These are phyloP conservation scores for Thermochaetoides thermophila DNA, from an alignment of 495 filamentous ascomycete genomes.

Conservation along the genomic window DNA sequence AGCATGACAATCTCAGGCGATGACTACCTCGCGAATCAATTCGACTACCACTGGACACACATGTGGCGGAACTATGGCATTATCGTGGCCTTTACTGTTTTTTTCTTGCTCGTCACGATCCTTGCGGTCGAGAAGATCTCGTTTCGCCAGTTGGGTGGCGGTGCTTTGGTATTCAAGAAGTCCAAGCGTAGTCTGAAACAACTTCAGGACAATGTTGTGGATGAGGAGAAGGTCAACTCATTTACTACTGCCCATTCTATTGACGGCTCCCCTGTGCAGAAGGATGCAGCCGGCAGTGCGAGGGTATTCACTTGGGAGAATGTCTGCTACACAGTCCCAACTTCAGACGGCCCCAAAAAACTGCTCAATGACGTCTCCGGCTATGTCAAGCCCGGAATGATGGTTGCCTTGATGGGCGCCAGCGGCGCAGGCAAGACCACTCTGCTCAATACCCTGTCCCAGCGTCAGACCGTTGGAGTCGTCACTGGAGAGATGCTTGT, in stretches of 20 bases:
- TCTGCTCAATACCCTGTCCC: slow-evolving; percentile 51
- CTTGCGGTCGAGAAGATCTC: slow-evolving; percentile 43
- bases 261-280: no score
- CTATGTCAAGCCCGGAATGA: slow-evolving; percentile 64
- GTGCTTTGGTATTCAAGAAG: slow-evolving; percentile 20
- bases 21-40: slow-evolving; percentile 43
- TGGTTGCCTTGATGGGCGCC: slow-evolving; percentile 74
- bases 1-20: slow-evolving; percentile 39
- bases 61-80: slow-evolving; percentile 76
- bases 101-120: slow-evolving; percentile 56
- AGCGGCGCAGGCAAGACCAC: slow-evolving; percentile 71
- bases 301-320: slow-evolving; percentile 47
- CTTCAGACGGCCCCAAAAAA: slow-evolving; percentile 38
- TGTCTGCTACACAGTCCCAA: slow-evolving; percentile 49
- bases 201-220: slow-evolving; percentile 7
- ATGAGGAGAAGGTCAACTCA: slow-evolving; percentile 31
- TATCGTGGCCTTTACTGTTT: slow-evolving; percentile 49
- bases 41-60: slow-evolving; percentile 44
- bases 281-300: slow-evolving; percentile 9
- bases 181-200: slow-evolving; percentile 18
- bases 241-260: slow-evolving; percentile 11
- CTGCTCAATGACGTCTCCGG: slow-evolving; percentile 59
- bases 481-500: slow-evolving; percentile 64
- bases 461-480: slow-evolving; percentile 59
- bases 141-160: slow-evolving; percentile 22